Evolutionary conservation across 75 land plant genomes (phyloP).

Genomic region (Selaginella tamariscina): DNA sequence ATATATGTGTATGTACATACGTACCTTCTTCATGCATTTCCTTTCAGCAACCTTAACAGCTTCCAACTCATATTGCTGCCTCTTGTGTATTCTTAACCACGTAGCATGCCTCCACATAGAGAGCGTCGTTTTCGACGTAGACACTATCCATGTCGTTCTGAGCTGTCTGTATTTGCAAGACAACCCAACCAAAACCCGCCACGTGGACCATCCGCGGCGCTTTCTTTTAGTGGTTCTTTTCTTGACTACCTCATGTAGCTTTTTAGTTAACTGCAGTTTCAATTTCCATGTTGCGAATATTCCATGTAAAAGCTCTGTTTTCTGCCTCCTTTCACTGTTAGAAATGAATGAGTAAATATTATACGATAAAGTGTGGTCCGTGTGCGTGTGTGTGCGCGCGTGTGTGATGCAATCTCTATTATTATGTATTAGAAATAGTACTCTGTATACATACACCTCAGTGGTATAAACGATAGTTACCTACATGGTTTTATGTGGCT

Average conservation of each 20-base stretch:
- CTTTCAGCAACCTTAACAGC: conserved; percentile 4
- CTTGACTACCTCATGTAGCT: background rate
- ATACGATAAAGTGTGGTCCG: too few species aligned
- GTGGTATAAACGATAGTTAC: too few species aligned
- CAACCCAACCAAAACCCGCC: background rate
- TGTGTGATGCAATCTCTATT: too few species aligned
- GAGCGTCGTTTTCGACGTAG: background rate
- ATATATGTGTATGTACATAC: too few species aligned
- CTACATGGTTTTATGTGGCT: too few species aligned
- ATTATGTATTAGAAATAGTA: too few species aligned
- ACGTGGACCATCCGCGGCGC: background rate
- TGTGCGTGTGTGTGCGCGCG: too few species aligned
- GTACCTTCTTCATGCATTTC: background rate
- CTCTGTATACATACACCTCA: too few species aligned
- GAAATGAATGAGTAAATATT: background rate
- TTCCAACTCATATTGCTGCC: background rate
- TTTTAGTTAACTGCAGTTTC: background rate
- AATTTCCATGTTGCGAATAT: background rate
- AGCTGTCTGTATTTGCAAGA: background rate
- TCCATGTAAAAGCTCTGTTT: background rate
- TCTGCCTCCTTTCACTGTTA: background rate
- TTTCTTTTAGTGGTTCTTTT: background rate
- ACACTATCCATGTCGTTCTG: background rate
- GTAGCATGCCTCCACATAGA: background rate
- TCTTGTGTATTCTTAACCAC: background rate